phyloP scores from a whole-genome alignment of 768 basidiomycete genomes.

The Polyporus arcularius region DNA sequence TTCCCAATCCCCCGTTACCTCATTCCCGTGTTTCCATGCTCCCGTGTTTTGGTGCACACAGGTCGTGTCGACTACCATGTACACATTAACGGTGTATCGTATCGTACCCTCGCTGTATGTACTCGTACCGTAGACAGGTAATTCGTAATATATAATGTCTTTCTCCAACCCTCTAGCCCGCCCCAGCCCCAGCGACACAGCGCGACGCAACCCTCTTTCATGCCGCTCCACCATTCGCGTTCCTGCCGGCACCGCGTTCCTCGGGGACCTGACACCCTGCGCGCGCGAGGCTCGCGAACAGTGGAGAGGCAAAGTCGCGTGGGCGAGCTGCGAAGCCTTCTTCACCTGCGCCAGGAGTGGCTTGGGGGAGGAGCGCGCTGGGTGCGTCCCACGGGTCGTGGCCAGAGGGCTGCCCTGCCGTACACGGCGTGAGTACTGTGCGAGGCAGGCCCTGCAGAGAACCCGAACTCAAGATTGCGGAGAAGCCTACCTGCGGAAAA shows the following conservation, averaged over 20 bases:
- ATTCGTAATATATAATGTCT: constrained; percentile 17
- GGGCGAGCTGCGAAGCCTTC: neutral
- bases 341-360: neutral
- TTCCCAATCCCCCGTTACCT: neutral
- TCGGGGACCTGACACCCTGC: neutral
- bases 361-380: too few relatives aligned
- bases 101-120: constrained; percentile 13
- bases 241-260: neutral
- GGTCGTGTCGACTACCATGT: neutral
- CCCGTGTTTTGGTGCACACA: neutral
- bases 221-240: neutral
- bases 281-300: neutral
- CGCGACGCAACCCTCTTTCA: neutral
- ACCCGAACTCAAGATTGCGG: too few relatives aligned
- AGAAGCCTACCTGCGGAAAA: too few relatives aligned
- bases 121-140: constrained; percentile 16
- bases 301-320: neutral
- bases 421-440: too few relatives aligned
- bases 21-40: neutral
- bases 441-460: too few relatives aligned
- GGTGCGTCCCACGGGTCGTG: too few relatives aligned
- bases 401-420: too few relatives aligned
- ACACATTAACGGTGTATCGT: constrained; percentile 1
- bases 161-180: neutral
- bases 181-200: neutral